Percentiles rank a stretch among this genome's conserved stretches.
Evolutionary conservation across 164 flowering plant genomes (phyloP).

Genomic region (grape (Vitis vinifera)): ASM3070453v1 NC_081815.1:4564001-4564500

Average conservation of each 20-base stretch:
- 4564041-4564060: slow-evolving; percentile 48
- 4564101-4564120: slow-evolving; percentile 68
- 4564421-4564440: not conserved
- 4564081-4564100: slow-evolving; percentile 32
- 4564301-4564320: slow-evolving; percentile 94
- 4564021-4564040: not conserved
- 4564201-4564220: slow-evolving; percentile 1
- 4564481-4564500: too few relatives aligned
- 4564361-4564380: slow-evolving; percentile 45
- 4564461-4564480: too few relatives aligned
- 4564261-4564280: not conserved
- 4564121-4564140: slow-evolving; percentile 51
- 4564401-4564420: slow-evolving; percentile 46
- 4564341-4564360: slow-evolving; percentile 69
- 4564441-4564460: too few relatives aligned
- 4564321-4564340: slow-evolving; percentile 93
- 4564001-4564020: too few relatives aligned
- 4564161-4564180: slow-evolving; percentile 81
- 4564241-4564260: not conserved
- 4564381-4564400: slow-evolving; percentile 74
- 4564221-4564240: not conserved
- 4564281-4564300: slow-evolving; percentile 9
- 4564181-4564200: slow-evolving; percentile 70
- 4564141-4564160: slow-evolving; percentile 69
- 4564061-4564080: slow-evolving; percentile 39